phyloP scores from a whole-genome alignment of 768 basidiomycete species.

The Dentipellis fragilis region DNA sequence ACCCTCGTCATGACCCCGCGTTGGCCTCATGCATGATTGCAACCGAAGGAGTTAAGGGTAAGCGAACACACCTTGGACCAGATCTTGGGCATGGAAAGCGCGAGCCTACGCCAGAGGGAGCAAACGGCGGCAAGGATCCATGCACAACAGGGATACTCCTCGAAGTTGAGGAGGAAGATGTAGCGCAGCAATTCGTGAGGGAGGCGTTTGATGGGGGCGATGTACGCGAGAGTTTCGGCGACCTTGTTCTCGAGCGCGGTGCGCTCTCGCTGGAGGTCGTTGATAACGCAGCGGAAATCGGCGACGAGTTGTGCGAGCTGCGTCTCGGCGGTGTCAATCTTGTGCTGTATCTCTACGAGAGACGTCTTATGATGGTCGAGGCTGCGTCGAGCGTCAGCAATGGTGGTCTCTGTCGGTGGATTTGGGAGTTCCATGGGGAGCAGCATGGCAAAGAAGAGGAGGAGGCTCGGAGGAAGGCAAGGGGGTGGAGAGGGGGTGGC shows the following conservation, averaged over 20 bases:
- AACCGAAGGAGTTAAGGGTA: background rate
- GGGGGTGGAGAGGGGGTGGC: slow-evolving; percentile 3
- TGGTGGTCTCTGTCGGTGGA: slow-evolving; percentile 46
- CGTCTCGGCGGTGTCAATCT: slow-evolving; percentile 44
- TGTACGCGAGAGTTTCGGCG: slow-evolving; percentile 45
- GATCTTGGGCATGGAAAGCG: slow-evolving; percentile 53
- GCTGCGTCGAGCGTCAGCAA: slow-evolving; percentile 39
- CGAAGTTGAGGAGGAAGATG: slow-evolving; percentile 62
- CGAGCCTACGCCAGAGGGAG: slow-evolving; percentile 53
- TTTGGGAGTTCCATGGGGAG: slow-evolving; percentile 30
- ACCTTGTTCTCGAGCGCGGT: slow-evolving; percentile 37
- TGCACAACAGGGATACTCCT: slow-evolving; percentile 60
- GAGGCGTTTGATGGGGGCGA: slow-evolving; percentile 62
- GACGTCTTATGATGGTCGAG: slow-evolving; percentile 25
- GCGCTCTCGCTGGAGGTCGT: slow-evolving; percentile 42
- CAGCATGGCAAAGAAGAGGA: slow-evolving; percentile 18
- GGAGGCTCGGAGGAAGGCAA: slow-evolving; percentile 2
- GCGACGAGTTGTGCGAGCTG: slow-evolving; percentile 48
- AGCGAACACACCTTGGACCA: slow-evolving; percentile 59
- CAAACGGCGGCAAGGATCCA: slow-evolving; percentile 71
- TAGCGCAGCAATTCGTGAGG: slow-evolving; percentile 65
- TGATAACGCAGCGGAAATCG: slow-evolving; percentile 44
- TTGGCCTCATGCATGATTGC: background rate
- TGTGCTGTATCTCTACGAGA: slow-evolving; percentile 27
- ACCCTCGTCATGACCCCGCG: background rate